A percentile compares a stretch with the other conserved stretches of the same genome.
phyloP scores from a whole-genome alignment of 2,329 filamentous ascomycete species.

The Penicillium sclerotigenum region DNA sequence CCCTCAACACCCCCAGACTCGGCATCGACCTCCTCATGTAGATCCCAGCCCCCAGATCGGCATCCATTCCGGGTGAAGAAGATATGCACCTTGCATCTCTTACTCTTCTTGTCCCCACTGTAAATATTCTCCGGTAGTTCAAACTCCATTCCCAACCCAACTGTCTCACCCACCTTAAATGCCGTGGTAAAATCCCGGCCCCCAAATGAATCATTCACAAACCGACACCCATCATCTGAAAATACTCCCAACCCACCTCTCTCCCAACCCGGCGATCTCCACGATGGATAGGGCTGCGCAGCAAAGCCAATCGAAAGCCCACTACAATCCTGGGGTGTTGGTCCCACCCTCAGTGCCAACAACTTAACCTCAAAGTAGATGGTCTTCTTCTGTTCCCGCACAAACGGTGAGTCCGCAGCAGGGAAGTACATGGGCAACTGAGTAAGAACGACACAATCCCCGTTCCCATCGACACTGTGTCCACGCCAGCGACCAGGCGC shows the following conservation, averaged over 20 bases:
- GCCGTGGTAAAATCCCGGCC: constrained; percentile 56
- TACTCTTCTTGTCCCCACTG: constrained; percentile 26
- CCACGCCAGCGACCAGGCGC: constrained; percentile 46
- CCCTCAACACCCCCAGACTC: constrained; percentile 60
- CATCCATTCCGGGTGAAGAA: constrained; percentile 60
- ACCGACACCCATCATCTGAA: constrained; percentile 61
- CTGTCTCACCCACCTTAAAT: constrained; percentile 53
- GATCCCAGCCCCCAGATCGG: constrained; percentile 53
- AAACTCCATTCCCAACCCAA: constrained; percentile 60
- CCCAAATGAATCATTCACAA: constrained; percentile 61
- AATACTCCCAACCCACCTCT: constrained; percentile 60
- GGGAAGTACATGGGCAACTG: constrained; percentile 58
- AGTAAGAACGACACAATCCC: constrained; percentile 54
- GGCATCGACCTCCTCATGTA: constrained; percentile 58
- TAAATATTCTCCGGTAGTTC: constrained; percentile 38
- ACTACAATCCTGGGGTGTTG: constrained; percentile 36
- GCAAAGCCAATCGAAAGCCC: constrained; percentile 59
- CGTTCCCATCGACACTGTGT: constrained; percentile 41
- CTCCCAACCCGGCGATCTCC: constrained; percentile 63
- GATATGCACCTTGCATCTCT: constrained; percentile 46
- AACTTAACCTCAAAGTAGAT: constrained; percentile 61
- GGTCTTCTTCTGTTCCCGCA: constrained; percentile 46
- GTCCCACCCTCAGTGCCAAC: constrained; percentile 40
- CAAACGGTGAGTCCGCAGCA: constrained; percentile 49
- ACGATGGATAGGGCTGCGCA: constrained; percentile 61